These are phyloP conservation scores for Nothophytophthora sp. DNA, from an alignment of 352 stramenopile genomes.

Conservation along the genomic window DNA sequence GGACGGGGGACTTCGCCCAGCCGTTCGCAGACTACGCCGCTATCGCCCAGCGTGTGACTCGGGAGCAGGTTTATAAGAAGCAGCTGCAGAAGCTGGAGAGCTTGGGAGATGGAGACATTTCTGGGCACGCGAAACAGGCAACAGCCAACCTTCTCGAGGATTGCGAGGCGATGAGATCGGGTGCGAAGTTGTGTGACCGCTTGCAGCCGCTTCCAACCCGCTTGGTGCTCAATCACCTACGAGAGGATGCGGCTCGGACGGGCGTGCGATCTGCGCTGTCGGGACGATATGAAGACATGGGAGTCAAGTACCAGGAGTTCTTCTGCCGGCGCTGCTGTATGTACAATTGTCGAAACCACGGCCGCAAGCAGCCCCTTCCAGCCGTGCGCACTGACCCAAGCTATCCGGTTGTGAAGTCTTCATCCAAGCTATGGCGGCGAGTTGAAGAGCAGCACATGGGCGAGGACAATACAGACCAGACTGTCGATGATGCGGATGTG, in stretches of 20 bases:
- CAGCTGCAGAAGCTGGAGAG: constrained; percentile 10
- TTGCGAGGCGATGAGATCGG: no score
- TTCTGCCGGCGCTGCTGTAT: constrained; percentile 91
- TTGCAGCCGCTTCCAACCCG: no score
- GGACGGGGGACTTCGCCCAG: constrained; percentile 29
- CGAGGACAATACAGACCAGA: constrained; percentile 3
- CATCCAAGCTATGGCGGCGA: constrained; percentile 7
- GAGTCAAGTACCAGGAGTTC: constrained; percentile 83
- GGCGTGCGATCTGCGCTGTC: constrained; percentile 37
- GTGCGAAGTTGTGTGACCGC: no score
- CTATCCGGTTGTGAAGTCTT: constrained; percentile 52
- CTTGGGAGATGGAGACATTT: constrained; percentile 26
- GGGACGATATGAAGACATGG: constrained; percentile 49
- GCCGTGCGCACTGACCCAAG: constrained; percentile 49
- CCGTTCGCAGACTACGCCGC: constrained; percentile 47
- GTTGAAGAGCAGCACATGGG: constrained; percentile 12
- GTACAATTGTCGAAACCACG: constrained; percentile 92
- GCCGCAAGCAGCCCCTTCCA: constrained; percentile 66
- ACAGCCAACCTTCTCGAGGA: no score
- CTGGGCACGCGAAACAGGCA: not conserved
- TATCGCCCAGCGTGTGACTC: no score
- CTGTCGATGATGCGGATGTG: not conserved
- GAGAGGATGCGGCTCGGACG: constrained; percentile 15
- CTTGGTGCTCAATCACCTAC: no score
- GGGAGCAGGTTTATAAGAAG: constrained; percentile 39